A percentile compares a stretch with the other conserved stretches of the same genome.
phyloP scores from a whole-genome alignment of 352 stramenopile species.

The Globisporangium uncinulatum region DNA sequence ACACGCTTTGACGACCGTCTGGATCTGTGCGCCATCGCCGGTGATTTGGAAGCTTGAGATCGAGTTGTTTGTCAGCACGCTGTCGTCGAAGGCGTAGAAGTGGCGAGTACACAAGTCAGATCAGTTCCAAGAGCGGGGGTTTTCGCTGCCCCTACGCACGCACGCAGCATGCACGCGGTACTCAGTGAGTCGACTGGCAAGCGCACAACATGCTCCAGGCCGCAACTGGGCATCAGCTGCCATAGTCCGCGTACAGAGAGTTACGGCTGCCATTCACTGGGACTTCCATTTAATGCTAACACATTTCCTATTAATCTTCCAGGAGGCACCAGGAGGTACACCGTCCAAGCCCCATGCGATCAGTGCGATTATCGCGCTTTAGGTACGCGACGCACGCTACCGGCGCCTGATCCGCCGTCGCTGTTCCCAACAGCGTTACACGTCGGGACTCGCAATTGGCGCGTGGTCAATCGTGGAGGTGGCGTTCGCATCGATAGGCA shows the following conservation, averaged over 20 bases:
- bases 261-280: too few relatives aligned
- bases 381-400: not conserved
- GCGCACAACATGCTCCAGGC: not conserved
- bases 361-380: not conserved
- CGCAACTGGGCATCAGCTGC: not conserved
- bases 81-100: not conserved
- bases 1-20: too few relatives aligned
- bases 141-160: not conserved
- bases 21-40: not conserved
- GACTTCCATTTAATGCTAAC: too few relatives aligned
- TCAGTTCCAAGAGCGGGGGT: not conserved
- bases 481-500: too few relatives aligned
- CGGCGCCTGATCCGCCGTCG: not conserved
- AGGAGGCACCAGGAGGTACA: not conserved
- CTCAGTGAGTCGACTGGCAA: not conserved
- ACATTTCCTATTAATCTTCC: too few relatives aligned
- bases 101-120: too few relatives aligned
- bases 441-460: too few relatives aligned
- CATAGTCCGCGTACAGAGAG: not conserved
- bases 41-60: constrained; percentile 8
- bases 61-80: constrained; percentile 12
- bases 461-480: too few relatives aligned
- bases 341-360: not conserved
- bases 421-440: not conserved
- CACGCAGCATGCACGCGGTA: not conserved